Evolutionary conservation across 352 stramenopile genomes (phyloP).

Genomic region (Peronospora farinosa): DNA sequence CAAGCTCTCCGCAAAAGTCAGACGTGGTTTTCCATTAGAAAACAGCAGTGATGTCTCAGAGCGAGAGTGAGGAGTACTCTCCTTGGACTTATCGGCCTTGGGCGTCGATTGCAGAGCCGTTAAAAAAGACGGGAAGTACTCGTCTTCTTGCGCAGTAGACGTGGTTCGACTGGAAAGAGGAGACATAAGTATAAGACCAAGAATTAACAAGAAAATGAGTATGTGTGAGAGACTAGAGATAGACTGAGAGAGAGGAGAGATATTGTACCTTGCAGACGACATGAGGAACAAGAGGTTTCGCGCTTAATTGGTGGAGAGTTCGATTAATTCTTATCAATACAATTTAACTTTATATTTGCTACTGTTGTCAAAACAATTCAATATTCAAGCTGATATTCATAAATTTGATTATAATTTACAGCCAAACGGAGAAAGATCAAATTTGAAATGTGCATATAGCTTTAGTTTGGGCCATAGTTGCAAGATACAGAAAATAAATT

Average conservation of each 20-base stretch:
- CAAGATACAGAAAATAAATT: too few relatives aligned
- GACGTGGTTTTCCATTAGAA: conserved; percentile 30
- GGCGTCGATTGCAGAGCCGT: conserved; percentile 47
- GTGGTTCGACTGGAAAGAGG: conserved; percentile 14
- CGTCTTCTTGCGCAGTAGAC: conserved; percentile 42
- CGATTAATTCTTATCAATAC: not conserved
- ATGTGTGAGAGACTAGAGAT: not conserved
- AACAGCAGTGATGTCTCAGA: conserved; percentile 24
- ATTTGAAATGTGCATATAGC: too few relatives aligned
- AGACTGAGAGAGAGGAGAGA: not conserved
- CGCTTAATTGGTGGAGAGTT: not conserved
- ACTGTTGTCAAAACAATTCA: too few relatives aligned
- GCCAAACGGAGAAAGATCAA: too few relatives aligned
- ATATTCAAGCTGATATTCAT: too few relatives aligned
- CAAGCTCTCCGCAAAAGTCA: conserved; percentile 65
- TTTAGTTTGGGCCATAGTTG: too few relatives aligned
- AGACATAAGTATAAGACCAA: conserved; percentile 1
- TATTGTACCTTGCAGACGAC: conserved; percentile 19
- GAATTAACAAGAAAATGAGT: not conserved
- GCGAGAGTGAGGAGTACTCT: conserved; percentile 35
- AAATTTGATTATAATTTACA: too few relatives aligned
- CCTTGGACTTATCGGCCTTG: conserved; percentile 47
- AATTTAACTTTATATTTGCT: too few relatives aligned
- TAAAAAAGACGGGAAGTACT: conserved; percentile 72
- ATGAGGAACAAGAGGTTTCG: conserved; percentile 9